Evolutionary conservation across 371 early-diverging fungal species (phyloP).

Genomic region (Mucor sp.): DNA sequence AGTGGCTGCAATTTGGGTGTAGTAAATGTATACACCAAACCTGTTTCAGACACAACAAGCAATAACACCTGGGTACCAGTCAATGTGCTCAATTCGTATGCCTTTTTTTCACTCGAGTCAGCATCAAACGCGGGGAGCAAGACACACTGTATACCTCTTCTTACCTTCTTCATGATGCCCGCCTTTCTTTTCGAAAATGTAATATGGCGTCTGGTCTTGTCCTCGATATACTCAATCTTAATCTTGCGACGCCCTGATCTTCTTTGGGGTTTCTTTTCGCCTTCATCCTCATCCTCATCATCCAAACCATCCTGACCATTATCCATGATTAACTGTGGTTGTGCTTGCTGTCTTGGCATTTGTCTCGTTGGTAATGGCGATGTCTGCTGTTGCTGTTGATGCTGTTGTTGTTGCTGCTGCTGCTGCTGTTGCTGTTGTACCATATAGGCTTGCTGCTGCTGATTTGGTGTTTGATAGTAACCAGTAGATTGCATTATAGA

Average conservation of each 20-base stretch:
- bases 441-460: conserved; percentile 17
- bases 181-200: conserved; percentile 97
- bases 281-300: conserved; percentile 31
- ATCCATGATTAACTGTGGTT: conserved; percentile 20
- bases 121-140: not conserved
- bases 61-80: conserved; percentile 96
- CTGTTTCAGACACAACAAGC: conserved; percentile 94
- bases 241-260: conserved; percentile 87
- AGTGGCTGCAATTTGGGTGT: conserved; percentile 95
- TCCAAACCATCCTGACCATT: conserved; percentile 16
- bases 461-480: conserved; percentile 16
- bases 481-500: conserved; percentile 27
- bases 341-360: conserved; percentile 11
- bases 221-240: conserved; percentile 93
- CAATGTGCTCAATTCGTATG: conserved; percentile 91
- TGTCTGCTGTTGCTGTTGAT: conserved; percentile 10
- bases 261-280: conserved; percentile 52
- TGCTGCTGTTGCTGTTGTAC: conserved; percentile 23
- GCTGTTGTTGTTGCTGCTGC: conserved; percentile 21
- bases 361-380: conserved; percentile 8
- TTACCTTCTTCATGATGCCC: conserved; percentile 96
- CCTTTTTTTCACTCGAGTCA: conserved; percentile 44
- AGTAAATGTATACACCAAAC: conserved; percentile 97
- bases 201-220: conserved; percentile 90
- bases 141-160: not conserved